Base-by-base conservation (phyloP, 2,329 filamentous ascomycete genomes). In the Drechslera avenae region DNA sequence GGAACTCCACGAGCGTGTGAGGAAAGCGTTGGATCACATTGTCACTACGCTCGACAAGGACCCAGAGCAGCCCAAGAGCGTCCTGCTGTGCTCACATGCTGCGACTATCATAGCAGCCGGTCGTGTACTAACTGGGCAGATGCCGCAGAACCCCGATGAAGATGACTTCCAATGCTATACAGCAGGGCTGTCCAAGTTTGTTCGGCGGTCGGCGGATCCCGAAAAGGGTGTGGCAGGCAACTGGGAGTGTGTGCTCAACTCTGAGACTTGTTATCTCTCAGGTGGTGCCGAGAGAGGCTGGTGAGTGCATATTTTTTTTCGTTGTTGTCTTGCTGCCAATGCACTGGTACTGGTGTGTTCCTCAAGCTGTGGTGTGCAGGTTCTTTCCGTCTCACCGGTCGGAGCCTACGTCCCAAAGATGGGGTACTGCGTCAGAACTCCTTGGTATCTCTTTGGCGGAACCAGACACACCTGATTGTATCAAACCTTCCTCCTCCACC, bases 91-190 rank as follows among this genome's bases (percentile, higher is more conserved):
- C 75, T 88, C 90, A 1, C 94, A 99, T 76, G 94, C 94, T 1
- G 94, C 94, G 3, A 85, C 87, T 9, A 83, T 97, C 65, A 97
- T 99, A 69, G 88, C 89, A 7, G 83, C 94, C 60, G 93, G 93
- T 1, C 83, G 94, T 33, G 86, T 85, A 1, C 77, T 99, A 62
- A 97, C 92, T 2, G 91, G 91, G 8, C 57, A 63, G 21, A 86
- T 93, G 81, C 92, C 92, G 0, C 81, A 84, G 1, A 84, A 88
- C 68, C 79, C 85, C 23, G 84, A 83, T 6, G 82, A 83, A 44
- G 88, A 94, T 56, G 92, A 97, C 72, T 97, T 96, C 70, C 79
- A 82, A 52, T 90, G 90, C 54, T 96, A 87, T 71, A 96, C 91
- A 1, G 93, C 90, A 67, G 87, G 89, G 0, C 71, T 96, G 63